Conservation (phyloP, 768 basidiomycete genomes). For the Hericium erinaceus region DNA sequence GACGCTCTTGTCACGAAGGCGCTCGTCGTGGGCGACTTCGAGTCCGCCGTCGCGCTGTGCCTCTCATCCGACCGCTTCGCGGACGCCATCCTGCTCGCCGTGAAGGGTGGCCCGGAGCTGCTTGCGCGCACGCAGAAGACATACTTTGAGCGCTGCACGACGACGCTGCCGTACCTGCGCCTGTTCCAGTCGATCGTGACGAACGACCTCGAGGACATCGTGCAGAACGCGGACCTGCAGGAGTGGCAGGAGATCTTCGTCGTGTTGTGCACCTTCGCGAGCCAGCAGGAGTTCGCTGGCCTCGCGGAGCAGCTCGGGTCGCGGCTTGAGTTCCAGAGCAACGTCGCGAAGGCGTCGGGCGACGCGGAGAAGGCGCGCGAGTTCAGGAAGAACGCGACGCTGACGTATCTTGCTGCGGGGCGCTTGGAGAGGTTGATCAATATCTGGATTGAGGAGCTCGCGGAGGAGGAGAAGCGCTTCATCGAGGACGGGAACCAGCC, state of each 20-base stretch:
- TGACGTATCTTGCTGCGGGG: constrained; percentile 90
- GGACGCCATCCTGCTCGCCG: constrained; percentile 90
- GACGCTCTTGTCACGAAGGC: constrained; percentile 88
- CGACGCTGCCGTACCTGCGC: constrained; percentile 76
- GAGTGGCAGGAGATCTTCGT: constrained; percentile 98
- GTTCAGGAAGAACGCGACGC: constrained; percentile 78
- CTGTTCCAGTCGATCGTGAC: constrained; percentile 92
- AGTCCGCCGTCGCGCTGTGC: constrained; percentile 85
- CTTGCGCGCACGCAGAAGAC: constrained; percentile 83
- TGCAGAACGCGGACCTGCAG: constrained; percentile 88
- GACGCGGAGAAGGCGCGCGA: constrained; percentile 22
- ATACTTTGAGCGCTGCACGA: constrained; percentile 81
- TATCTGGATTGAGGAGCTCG: constrained; percentile 88
- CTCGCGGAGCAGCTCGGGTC: constrained; percentile 89
- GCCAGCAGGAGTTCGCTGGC: constrained; percentile 72
- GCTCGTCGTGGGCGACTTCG: constrained; percentile 92
- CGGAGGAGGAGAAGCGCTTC: constrained; percentile 67
- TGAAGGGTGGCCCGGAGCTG: constrained; percentile 82
- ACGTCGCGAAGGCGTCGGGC: constrained; percentile 43
- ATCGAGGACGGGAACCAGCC: constrained; percentile 30
- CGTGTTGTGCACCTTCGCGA: constrained; percentile 90
- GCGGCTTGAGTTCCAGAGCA: constrained; percentile 80
- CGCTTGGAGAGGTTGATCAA: constrained; percentile 78
- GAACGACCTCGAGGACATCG: constrained; percentile 86
- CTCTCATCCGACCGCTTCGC: constrained; percentile 84